A percentile compares a stretch with the other conserved stretches of the same genome.
phyloP scores from a whole-genome alignment of 2,329 filamentous ascomycete genomes.

The Pseudocercospora fijiensis region DNA sequence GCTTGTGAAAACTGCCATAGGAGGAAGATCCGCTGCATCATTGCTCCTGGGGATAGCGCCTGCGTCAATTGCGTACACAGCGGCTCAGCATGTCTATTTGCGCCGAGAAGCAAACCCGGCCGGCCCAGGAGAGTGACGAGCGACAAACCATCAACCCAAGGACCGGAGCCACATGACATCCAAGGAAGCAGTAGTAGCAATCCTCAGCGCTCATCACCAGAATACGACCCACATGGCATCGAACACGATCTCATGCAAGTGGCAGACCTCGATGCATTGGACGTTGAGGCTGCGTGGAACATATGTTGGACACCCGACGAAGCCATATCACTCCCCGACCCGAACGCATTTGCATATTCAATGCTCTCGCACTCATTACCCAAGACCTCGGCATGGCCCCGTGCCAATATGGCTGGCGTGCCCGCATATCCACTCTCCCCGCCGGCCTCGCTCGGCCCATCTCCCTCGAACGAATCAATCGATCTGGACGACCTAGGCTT shows the following conservation, averaged over 20 bases:
- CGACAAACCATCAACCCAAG: slow-evolving; percentile 4
- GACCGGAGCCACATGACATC: neutral
- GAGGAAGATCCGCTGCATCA: slow-evolving; percentile 14
- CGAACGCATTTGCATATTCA: neutral
- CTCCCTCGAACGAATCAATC: neutral
- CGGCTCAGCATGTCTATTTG: slow-evolving; percentile 13
- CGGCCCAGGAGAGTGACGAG: slow-evolving; percentile 11
- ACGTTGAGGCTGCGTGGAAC: slow-evolving; percentile 8
- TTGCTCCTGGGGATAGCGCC: slow-evolving; percentile 11
- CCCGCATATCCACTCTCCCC: neutral
- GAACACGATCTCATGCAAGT: slow-evolving; percentile 2
- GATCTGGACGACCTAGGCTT: slow-evolving; percentile 8
- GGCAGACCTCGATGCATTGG: slow-evolving; percentile 7
- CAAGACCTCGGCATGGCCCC: neutral
- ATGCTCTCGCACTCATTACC: neutral
- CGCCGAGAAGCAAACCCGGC: slow-evolving; percentile 12
- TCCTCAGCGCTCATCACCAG: slow-evolving; percentile 1
- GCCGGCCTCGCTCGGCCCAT: slow-evolving; percentile 7
- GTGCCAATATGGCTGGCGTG: neutral
- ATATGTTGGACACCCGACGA: slow-evolving; percentile 5
- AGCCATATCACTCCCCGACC: neutral
- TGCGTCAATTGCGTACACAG: slow-evolving; percentile 10
- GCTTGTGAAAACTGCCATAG: slow-evolving; percentile 7
- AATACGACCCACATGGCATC: slow-evolving; percentile 1
- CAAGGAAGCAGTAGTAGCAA: neutral